These are phyloP conservation scores for Apiosordaria backusii DNA, from an alignment of 495 filamentous ascomycete species.

Conservation along the genomic window DNA sequence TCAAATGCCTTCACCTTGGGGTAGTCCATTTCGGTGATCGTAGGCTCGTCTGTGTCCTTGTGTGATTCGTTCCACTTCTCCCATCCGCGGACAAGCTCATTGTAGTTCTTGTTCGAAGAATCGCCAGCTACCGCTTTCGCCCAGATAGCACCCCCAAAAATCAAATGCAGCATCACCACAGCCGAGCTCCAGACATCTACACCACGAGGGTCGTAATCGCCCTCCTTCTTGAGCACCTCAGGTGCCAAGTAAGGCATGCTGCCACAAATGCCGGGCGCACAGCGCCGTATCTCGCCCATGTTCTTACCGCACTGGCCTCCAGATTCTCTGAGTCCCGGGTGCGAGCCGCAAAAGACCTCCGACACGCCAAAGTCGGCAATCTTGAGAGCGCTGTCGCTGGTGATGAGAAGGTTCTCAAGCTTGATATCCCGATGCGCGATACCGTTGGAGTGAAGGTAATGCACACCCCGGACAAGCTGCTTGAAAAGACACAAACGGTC, in stretches of 20 bases:
- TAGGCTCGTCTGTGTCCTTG: conserved; percentile 41
- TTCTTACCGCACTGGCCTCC: conserved; percentile 62
- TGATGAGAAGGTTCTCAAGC: conserved; percentile 71
- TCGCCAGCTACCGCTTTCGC: conserved; percentile 47
- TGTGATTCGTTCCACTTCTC: conserved; percentile 54
- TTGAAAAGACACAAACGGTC: conserved; percentile 78
- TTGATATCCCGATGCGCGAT: conserved; percentile 83
- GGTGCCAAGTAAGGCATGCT: conserved; percentile 75
- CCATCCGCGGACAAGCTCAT: conserved; percentile 60
- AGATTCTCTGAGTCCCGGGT: conserved; percentile 63
- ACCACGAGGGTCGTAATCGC: conserved; percentile 67
- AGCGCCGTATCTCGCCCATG: conserved; percentile 62
- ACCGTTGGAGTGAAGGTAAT: conserved; percentile 66
- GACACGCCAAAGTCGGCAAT: conserved; percentile 79
- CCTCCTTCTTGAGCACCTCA: conserved; percentile 63
- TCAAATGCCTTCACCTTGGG: conserved; percentile 52
- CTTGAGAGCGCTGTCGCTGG: conserved; percentile 65
- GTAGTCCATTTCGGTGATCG: conserved; percentile 47
- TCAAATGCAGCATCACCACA: conserved; percentile 67
- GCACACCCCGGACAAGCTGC: conserved; percentile 67
- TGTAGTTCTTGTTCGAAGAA: conserved; percentile 43
- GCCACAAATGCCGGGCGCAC: conserved; percentile 69
- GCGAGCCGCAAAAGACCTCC: conserved; percentile 69
- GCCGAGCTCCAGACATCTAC: conserved; percentile 78
- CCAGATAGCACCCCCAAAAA: conserved; percentile 64